Evolutionary conservation across 2,329 filamentous ascomycete species (phyloP), one percentile per base, ranked within the genome.

Genomic region (Beauveria medogensis): DNA sequence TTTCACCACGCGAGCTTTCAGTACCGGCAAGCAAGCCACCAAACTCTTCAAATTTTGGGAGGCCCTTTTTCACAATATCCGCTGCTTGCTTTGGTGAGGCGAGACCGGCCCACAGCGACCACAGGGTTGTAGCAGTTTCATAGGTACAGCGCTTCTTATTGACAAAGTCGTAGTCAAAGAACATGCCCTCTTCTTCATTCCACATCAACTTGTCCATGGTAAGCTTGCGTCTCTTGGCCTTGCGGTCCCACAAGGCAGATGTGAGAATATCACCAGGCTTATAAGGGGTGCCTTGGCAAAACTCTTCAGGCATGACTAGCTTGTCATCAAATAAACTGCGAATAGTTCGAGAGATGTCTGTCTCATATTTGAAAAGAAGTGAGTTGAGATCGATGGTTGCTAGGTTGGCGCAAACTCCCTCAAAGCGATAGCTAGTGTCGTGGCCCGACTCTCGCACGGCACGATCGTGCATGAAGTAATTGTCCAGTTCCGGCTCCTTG

Each of bases 371-470:
- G 83, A 94, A 99, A 30, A 99, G 79, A 34, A 96, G 80, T 30
- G 92, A 94, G 77, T 99, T 97, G 60, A 97, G 82, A 70, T 99
- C 94, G 62, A 97, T 91, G 0, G 92, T 97, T 12, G 92, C 94
- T 28, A 97, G 80, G 70, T 97, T 86, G 12, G 91, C 94, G 68
- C 90, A 92, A 26, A 95, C 82, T 52, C 86, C 88, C 75, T 97
- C 94, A 22, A 99, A 81, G 20, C 94, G 90, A 75, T 97, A 97
- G 18, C 90, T 90, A 2, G 94, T 99, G 72, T 99, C 94, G 73
- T 99, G 94, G 14, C 94, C 94, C 20, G 93, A 97, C 74, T 99
- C 94, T 66, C 94, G 88, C 40, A 97, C 92, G 2, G 93, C 92
- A 63, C 94, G 89, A 72, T 99, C 94, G 72, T 99, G 94, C 70